phyloP scores from a whole-genome alignment of 2,329 filamentous ascomycete species.

The Fusarium brachygibbosum region DNA sequence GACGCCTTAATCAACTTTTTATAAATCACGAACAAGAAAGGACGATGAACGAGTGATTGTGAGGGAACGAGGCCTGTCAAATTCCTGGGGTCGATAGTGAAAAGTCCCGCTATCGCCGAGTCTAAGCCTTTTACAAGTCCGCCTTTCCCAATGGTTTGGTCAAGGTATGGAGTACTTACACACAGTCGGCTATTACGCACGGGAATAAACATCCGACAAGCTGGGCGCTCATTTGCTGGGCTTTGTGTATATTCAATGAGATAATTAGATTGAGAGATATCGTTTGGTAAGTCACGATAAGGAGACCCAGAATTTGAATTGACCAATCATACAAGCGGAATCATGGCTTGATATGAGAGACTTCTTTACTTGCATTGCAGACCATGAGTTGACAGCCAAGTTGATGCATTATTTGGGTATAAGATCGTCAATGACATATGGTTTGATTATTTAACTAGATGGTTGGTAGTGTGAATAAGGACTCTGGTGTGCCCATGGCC shows the following conservation, averaged over 20 bases:
- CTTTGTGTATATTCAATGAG: neutral
- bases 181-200: neutral
- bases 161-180: neutral
- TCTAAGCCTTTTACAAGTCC: slow-evolving; percentile 28
- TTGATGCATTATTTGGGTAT: too few species aligned
- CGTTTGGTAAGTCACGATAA: slow-evolving; percentile 9
- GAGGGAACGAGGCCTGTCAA: neutral
- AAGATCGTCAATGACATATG: too few species aligned
- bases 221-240: too few species aligned
- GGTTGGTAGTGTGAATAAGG: too few species aligned
- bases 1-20: neutral
- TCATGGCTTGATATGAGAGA: neutral
- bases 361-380: neutral
- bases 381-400: neutral
- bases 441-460: too few species aligned
- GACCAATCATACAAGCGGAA: slow-evolving; percentile 22
- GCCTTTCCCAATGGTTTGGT: slow-evolving; percentile 16
- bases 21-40: neutral
- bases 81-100: neutral
- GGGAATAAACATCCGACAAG: neutral
- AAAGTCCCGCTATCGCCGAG: slow-evolving; percentile 33
- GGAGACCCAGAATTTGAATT: neutral
- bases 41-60: neutral
- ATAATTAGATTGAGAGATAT: neutral
- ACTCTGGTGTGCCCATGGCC: too few species aligned